These are phyloP conservation scores for Elymus sibiricus DNA, from an alignment of 176 grass and related monocot genomes.

Conservation along the genomic window DNA sequence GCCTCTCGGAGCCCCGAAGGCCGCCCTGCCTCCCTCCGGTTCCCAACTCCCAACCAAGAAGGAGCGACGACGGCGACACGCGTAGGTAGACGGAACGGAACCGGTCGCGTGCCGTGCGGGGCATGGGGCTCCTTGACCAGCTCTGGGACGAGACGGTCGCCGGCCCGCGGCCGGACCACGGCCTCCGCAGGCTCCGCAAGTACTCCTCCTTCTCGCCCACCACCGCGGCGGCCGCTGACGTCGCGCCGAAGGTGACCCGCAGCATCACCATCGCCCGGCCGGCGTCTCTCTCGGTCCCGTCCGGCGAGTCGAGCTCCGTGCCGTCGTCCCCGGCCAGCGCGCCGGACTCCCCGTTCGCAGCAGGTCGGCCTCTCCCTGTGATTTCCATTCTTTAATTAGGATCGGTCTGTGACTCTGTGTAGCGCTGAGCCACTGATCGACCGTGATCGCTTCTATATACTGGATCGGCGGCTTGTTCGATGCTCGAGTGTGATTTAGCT, in stretches of 20 bases:
- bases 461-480: no score
- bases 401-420: background rate
- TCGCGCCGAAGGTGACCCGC: slow-evolving; percentile 32
- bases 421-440: background rate
- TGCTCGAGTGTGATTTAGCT: no score
- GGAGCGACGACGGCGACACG: no score
- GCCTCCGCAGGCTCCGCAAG: slow-evolving; percentile 77
- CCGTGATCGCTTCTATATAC: background rate
- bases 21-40: background rate
- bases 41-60: no score
- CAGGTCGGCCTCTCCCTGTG: background rate
- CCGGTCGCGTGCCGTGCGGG: no score
- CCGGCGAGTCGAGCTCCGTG: slow-evolving; percentile 35
- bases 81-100: background rate
- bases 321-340: slow-evolving; percentile 54
- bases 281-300: background rate
- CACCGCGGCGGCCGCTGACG: background rate
- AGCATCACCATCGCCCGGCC: slow-evolving; percentile 63
- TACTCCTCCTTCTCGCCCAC: slow-evolving; percentile 58
- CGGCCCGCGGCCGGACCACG: slow-evolving; percentile 67
- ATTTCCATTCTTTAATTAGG: background rate
- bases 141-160: slow-evolving; percentile 97
- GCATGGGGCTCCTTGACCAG: slow-evolving; percentile 67
- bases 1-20: background rate
- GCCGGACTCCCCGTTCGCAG: slow-evolving; percentile 47